Conservation (phyloP, 306 rosid species). For the Potentilla sterilis region DNA sequence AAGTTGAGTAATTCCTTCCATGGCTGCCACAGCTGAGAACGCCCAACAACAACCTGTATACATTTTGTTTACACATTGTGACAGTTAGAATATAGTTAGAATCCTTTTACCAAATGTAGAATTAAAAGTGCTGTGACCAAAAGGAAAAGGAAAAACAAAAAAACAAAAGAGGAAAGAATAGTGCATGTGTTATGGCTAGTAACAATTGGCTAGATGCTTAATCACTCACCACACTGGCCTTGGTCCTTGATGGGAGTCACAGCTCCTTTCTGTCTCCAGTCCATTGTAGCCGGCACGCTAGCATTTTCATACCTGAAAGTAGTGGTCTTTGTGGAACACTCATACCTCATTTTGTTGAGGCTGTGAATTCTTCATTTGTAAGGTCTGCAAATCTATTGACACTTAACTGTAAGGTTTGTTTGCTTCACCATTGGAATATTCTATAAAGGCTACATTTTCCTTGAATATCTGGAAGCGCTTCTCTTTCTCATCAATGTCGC, state of each 20-base stretch:
- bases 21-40: background rate
- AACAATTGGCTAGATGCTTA: background rate
- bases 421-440: background rate
- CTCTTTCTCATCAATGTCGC: background rate
- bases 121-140: no score
- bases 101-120: no score
- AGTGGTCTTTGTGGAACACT: background rate
- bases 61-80: no score
- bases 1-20: background rate
- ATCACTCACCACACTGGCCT: background rate
- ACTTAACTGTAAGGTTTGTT: background rate
- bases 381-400: background rate
- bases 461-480: slow-evolving; percentile 1
- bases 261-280: background rate
- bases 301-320: background rate
- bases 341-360: background rate
- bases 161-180: no score
- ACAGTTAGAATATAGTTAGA: no score
- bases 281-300: background rate
- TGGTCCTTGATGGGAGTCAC: background rate
- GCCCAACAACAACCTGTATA: background rate
- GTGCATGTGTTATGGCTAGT: no score
- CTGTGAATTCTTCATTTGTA: background rate
- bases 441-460: background rate
- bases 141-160: no score